Evolutionary conservation across 2,329 filamentous ascomycete species (phyloP).

Genomic region (Talaromyces sp.): DNA sequence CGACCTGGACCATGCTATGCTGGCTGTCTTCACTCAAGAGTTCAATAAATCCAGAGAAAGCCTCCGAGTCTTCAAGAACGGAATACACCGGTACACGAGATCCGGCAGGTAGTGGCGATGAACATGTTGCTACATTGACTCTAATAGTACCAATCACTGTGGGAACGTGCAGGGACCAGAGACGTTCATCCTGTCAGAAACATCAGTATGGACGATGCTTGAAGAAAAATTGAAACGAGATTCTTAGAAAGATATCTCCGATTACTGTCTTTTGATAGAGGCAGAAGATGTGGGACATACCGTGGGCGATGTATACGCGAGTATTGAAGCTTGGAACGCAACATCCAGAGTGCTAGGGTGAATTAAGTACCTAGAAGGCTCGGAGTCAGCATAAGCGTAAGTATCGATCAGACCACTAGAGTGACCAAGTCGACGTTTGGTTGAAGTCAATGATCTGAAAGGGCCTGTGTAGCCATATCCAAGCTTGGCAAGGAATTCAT

Average conservation of each 20-base stretch:
- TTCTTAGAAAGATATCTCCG: too few species aligned
- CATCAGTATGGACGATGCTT: neutral
- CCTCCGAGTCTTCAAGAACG: neutral
- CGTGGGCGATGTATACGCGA: constrained; percentile 23
- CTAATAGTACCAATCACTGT: neutral
- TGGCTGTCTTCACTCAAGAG: neutral
- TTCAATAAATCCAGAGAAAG: neutral
- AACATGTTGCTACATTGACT: neutral
- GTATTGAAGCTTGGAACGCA: constrained; percentile 12
- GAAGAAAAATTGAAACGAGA: neutral
- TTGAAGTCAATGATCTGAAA: constrained; percentile 22
- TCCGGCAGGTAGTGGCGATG: neutral
- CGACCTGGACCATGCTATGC: constrained; percentile 1
- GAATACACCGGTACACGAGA: neutral
- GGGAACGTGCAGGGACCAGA: constrained; percentile 9
- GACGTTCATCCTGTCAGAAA: neutral
- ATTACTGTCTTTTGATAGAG: too few species aligned
- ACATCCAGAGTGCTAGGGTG: constrained; percentile 14
- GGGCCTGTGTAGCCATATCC: constrained; percentile 29
- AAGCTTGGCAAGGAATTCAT: constrained; percentile 24
- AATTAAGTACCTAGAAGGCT: neutral
- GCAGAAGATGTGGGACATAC: neutral
- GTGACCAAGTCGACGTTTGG: constrained; percentile 18
- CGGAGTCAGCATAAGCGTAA: neutral
- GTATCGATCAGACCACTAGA: constrained; percentile 11